phyloP scores from a whole-genome alignment of 306 rosid species.

The Parietaria judaica region DNA sequence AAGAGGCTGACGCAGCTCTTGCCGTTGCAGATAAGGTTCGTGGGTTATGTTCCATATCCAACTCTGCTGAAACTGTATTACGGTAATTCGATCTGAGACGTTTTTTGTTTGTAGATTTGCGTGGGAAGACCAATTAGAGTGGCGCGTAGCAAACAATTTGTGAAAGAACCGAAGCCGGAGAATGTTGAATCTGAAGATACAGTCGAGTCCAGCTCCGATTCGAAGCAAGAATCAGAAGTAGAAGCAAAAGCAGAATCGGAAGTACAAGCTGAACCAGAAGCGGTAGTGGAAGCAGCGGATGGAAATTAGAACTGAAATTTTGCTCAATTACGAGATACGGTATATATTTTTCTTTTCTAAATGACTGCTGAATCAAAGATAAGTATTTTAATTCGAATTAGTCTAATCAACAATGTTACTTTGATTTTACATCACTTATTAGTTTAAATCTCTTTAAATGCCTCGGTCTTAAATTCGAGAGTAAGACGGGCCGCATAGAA shows the following conservation, averaged over 20 bases:
- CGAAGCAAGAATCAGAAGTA: conserved; percentile 17
- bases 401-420: not conserved
- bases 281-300: conserved; percentile 17
- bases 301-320: conserved; percentile 16
- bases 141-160: conserved; percentile 62
- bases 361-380: conserved; percentile 9
- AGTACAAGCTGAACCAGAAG: no score
- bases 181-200: conserved; percentile 34
- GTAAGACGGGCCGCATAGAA: no score
- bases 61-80: not conserved
- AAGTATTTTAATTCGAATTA: not conserved
- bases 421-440: no score
- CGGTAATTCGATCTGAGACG: conserved; percentile 8
- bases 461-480: no score
- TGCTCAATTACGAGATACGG: not conserved
- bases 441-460: not conserved
- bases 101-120: conserved; percentile 41
- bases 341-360: conserved; percentile 13
- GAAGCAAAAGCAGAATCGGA: conserved; percentile 2
- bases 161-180: conserved; percentile 33
- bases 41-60: not conserved
- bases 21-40: conserved; percentile 73
- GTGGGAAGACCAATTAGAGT: conserved; percentile 72
- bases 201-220: conserved; percentile 29
- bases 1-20: conserved; percentile 74